phyloP scores from a whole-genome alignment of 2,329 filamentous ascomycete species.

The Penicillium sp. region DNA sequence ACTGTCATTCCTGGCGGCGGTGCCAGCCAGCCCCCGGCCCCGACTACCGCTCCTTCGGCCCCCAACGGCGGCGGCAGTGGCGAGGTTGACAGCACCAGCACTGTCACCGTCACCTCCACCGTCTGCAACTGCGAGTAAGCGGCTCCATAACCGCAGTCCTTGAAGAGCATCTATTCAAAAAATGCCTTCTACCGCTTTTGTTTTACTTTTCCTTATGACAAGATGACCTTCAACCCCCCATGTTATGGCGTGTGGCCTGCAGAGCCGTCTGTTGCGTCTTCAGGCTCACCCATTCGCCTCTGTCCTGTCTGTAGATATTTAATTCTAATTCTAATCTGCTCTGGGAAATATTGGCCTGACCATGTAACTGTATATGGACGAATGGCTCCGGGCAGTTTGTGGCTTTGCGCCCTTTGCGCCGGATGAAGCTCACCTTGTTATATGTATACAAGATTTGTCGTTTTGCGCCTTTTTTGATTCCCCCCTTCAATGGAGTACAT shows the following conservation, averaged over 20 bases:
- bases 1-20: conserved; percentile 11
- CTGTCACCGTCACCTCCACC: conserved; percentile 32
- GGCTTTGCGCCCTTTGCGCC: conserved; percentile 7
- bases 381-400: conserved; percentile 6
- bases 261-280: conserved; percentile 21
- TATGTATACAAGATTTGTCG: conserved; percentile 5
- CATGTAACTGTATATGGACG: conserved; percentile 17
- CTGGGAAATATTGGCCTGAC: conserved; percentile 13
- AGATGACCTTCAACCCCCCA: conserved; percentile 21
- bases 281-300: conserved; percentile 9
- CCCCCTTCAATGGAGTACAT: conserved; percentile 36
- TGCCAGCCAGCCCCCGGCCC: conserved; percentile 18
- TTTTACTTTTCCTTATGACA: conserved; percentile 20
- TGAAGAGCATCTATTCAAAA: not conserved
- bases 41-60: conserved; percentile 21
- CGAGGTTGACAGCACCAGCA: conserved; percentile 17
- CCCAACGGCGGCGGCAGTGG: conserved; percentile 18
- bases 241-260: conserved; percentile 29
- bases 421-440: conserved; percentile 4
- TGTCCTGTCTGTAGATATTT: conserved; percentile 36
- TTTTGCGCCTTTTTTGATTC: conserved; percentile 11
- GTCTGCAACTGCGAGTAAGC: conserved; percentile 31
- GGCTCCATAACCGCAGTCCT: not conserved
- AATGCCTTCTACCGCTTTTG: conserved; percentile 4
- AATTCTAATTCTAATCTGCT: conserved; percentile 40